A percentile compares a stretch with the other conserved stretches of the same genome.
Evolutionary conservation across 1,284 basidiomycete species (phyloP).

Genomic region (Marasmius tenuissimus): DNA sequence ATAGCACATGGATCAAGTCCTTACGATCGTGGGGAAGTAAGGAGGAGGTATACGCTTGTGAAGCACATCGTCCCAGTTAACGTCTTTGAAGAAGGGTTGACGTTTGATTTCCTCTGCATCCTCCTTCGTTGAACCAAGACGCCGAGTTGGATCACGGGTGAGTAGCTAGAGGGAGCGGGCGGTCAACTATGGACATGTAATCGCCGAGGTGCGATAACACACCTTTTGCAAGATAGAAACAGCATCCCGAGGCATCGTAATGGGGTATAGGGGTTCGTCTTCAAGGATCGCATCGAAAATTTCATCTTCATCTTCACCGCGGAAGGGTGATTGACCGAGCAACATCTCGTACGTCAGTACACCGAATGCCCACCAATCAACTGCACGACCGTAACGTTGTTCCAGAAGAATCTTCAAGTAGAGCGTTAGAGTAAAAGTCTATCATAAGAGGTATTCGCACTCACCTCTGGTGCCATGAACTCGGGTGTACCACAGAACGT

Average conservation of each 20-base stretch:
- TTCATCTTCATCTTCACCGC: conserved; percentile 99
- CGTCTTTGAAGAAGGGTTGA: conserved; percentile 98
- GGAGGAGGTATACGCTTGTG: conserved; percentile 96
- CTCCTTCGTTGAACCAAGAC: conserved; percentile 91
- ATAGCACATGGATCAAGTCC: conserved; percentile 27
- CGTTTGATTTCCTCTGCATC: conserved; percentile 98
- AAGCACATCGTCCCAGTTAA: conserved; percentile 94
- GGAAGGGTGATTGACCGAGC: conserved; percentile 97
- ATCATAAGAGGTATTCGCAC: conserved; percentile 14
- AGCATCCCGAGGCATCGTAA: conserved; percentile 99
- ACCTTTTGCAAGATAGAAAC: conserved; percentile 96
- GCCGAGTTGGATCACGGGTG: conserved; percentile 89
- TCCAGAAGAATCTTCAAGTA: conserved; percentile 85
- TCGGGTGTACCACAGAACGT: conserved; percentile 99
- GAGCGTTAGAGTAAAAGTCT: background rate
- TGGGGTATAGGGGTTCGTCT: conserved; percentile 97
- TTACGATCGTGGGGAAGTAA: conserved; percentile 94
- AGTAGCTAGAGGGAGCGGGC: conserved; percentile 62
- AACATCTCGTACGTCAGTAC: conserved; percentile 99
- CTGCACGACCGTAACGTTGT: conserved; percentile 96
- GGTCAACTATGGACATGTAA: background rate
- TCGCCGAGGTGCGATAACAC: conserved; percentile 13
- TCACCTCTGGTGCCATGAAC: conserved; percentile 98
- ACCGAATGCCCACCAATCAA: conserved; percentile 99
- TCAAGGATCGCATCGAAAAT: conserved; percentile 99